Conservation (phyloP, 2,329 filamentous ascomycete species). For the Botrytis fabae region DNA sequence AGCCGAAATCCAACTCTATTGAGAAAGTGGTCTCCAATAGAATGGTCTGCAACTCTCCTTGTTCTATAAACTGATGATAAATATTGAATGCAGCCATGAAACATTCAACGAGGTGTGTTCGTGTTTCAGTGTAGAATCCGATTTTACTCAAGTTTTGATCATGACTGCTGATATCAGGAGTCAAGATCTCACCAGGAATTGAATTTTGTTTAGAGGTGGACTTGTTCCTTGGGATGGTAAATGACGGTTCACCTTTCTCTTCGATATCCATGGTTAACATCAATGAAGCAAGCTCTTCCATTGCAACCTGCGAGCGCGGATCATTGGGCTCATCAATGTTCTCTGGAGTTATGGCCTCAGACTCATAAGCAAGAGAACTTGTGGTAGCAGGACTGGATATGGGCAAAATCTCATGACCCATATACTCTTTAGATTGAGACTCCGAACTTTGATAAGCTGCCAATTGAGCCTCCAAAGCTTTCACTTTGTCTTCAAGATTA, state of each 20-base stretch:
- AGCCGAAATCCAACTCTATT: neutral
- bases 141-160: neutral
- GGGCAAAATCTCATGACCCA: conserved; percentile 3
- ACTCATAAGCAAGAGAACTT: neutral
- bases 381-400: neutral
- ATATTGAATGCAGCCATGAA: conserved; percentile 7
- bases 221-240: conserved; percentile 8
- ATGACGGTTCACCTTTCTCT: conserved; percentile 9
- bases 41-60: neutral
- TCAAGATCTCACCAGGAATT: neutral
- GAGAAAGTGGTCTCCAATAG: neutral
- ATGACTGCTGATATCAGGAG: neutral
- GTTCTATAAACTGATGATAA: conserved; percentile 15
- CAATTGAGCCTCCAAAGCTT: neutral
- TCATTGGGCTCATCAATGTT: neutral
- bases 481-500: conserved; percentile 4
- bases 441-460: neutral
- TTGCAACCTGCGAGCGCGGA: neutral
- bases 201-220: neutral
- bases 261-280: conserved; percentile 7
- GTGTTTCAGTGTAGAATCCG: neutral
- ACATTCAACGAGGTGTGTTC: neutral
- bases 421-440: neutral
- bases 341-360: neutral
- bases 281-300: conserved; percentile 14